Percentiles rank a stretch among this genome's conserved stretches.
Evolutionary conservation across 2,329 filamentous ascomycete genomes (phyloP).

Genomic region (Botrytis paeoniae): DNA sequence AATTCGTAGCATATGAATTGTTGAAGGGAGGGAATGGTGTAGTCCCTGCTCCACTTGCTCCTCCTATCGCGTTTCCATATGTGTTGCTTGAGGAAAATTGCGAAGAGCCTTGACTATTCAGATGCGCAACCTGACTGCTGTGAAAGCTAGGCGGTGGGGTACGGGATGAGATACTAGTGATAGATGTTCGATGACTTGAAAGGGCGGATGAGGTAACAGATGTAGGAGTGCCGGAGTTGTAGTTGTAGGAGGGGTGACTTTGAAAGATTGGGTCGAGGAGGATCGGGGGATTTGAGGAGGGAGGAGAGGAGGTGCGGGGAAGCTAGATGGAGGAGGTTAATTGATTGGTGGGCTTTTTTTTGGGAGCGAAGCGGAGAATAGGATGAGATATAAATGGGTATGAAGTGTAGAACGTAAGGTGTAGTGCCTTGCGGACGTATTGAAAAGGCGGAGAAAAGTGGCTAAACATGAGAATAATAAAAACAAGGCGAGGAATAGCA

Average conservation of each 20-base stretch:
- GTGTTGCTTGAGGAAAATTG: background rate
- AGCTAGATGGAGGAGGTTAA: conserved; percentile 23
- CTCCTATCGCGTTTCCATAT: background rate
- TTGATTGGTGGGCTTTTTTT: background rate
- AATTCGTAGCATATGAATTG: conserved; percentile 22
- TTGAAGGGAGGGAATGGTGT: conserved; percentile 23
- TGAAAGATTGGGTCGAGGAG: conserved; percentile 29
- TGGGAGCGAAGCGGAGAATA: too few relatives aligned
- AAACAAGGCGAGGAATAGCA: background rate
- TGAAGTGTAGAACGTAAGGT: too few relatives aligned
- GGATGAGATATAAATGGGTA: background rate
- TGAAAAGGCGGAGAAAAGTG: background rate
- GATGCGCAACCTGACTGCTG: conserved; percentile 24
- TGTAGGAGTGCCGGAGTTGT: conserved; percentile 31
- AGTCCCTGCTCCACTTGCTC: background rate
- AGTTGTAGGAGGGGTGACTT: conserved; percentile 25
- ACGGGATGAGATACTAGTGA: background rate
- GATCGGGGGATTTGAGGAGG: conserved; percentile 26
- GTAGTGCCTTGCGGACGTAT: background rate
- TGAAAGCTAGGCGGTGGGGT: conserved; percentile 26
- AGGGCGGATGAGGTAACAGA: conserved; percentile 25
- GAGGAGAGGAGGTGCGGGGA: conserved; percentile 27
- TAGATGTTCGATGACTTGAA: conserved; percentile 17
- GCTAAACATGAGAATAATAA: too few relatives aligned
- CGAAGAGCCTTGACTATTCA: background rate